Conservation (phyloP, 1,139 yeast species). For the Kurtzmaniella quercitrusa region DNA sequence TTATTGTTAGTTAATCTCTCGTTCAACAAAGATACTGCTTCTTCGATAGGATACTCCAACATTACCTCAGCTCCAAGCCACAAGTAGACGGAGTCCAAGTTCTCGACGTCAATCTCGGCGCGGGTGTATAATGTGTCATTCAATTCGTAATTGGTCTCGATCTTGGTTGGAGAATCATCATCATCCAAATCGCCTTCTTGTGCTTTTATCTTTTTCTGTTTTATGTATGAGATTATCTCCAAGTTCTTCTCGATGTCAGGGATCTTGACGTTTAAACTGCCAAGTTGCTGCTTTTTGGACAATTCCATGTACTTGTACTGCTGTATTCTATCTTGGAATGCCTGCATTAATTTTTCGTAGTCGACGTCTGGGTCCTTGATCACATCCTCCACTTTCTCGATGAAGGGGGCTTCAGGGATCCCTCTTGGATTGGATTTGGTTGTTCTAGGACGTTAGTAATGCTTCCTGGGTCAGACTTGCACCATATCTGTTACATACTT, state of each 20-base stretch:
- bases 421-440: conserved; percentile 78
- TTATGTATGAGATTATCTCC: conserved; percentile 62
- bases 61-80: conserved; percentile 99
- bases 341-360: conserved; percentile 60
- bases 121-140: conserved; percentile 88
- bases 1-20: conserved; percentile 63
- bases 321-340: conserved; percentile 77
- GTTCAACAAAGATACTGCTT: conserved; percentile 69
- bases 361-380: conserved; percentile 63
- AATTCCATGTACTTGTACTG: conserved; percentile 86
- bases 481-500: conserved; percentile 11
- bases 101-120: conserved; percentile 59
- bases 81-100: conserved; percentile 55
- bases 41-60: conserved; percentile 90
- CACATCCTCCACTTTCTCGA: conserved; percentile 75
- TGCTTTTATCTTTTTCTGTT: conserved; percentile 35
- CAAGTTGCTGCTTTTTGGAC: conserved; percentile 66
- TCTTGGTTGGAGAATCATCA: conserved; percentile 27
- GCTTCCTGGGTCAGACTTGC: not conserved
- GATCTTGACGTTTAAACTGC: conserved; percentile 65
- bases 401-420: conserved; percentile 94
- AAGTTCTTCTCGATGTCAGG: conserved; percentile 89
- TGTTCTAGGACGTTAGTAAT: conserved; percentile 35
- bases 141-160: conserved; percentile 78
- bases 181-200: conserved; percentile 25